Evolutionary conservation across 371 early-diverging fungal species (phyloP), one percentile per base, ranked within the genome.

Genomic region (Mucor irregularis): DNA sequence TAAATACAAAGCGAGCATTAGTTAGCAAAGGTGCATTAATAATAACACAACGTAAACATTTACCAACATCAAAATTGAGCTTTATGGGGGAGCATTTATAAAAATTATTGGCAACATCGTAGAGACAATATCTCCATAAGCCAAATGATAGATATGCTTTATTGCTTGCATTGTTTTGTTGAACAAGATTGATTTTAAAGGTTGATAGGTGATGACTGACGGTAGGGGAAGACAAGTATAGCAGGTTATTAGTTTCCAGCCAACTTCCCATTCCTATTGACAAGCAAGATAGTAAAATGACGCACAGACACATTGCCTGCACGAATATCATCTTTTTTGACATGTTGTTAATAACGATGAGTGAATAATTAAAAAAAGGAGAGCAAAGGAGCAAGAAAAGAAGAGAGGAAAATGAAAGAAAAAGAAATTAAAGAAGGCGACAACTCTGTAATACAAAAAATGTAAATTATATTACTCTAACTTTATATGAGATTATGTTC

Each of bases 21-120:
- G n/a, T n/a, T 16, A 29, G 7, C 3, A 25, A 11, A 26, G 10
- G 14, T 29, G 25, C 13, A 10, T 19, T 16, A 14, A 51, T 17
- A 22, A 31, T 1, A 43, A 13, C 14, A 13, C 5, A 30, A 43
- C 13, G 11, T 10, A 17, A 21, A 30, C 4, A 17, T 11, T 51
- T 47, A 56, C 62, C 62, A 38, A 56, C 44, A 31, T 51, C 35
- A 49, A 38, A 55, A 19, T 56, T 47, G 40, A 62, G 56, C 29
- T 28, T 29, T 10, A 51, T 30, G 6, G 47, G 30, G 7, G 62
- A 62, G 17, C 62, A 62, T 37, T 13, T 13, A 25, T 29, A 16
- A 1, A 33, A 19, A 25, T 28, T 17, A 5, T 21, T 39, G n/a
- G 1, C 17, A n/a, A 11, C 28, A 45, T 58, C 29, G 9, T 21